phyloP scores from a whole-genome alignment of 768 basidiomycete species.

The Tulasnella sp. region DNA sequence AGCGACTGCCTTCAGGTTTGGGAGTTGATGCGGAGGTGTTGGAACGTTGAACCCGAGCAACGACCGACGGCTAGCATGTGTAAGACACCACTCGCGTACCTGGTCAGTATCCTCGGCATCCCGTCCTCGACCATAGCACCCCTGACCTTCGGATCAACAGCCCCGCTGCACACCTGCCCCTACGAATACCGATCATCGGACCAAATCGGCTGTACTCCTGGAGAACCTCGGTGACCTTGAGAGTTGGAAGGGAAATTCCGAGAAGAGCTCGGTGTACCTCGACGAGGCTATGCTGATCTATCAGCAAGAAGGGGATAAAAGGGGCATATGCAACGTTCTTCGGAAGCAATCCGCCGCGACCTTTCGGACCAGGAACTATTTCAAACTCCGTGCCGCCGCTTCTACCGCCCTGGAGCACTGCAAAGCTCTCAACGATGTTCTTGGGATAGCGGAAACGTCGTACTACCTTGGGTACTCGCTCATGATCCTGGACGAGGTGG shows the following conservation, averaged over 20 bases:
- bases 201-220: background rate
- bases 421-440: background rate
- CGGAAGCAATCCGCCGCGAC: background rate
- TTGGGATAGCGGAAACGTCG: background rate
- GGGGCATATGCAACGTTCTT: background rate
- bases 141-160: background rate
- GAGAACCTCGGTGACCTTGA: background rate
- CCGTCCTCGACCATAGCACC: background rate
- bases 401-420: background rate
- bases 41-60: background rate
- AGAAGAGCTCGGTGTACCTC: background rate
- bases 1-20: conserved; percentile 6
- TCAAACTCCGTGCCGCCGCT: background rate
- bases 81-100: background rate
- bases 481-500: background rate
- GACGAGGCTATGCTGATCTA: background rate
- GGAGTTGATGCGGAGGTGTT: background rate
- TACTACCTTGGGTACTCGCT: background rate
- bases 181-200: background rate
- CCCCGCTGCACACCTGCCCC: background rate
- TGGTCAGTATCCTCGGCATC: no score
- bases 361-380: background rate
- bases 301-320: background rate
- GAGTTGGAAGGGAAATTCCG: background rate
- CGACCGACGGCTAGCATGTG: background rate